Base-by-base conservation (phyloP, 176 grass and related monocot genomes). In the Carex myosuroides region DNA sequence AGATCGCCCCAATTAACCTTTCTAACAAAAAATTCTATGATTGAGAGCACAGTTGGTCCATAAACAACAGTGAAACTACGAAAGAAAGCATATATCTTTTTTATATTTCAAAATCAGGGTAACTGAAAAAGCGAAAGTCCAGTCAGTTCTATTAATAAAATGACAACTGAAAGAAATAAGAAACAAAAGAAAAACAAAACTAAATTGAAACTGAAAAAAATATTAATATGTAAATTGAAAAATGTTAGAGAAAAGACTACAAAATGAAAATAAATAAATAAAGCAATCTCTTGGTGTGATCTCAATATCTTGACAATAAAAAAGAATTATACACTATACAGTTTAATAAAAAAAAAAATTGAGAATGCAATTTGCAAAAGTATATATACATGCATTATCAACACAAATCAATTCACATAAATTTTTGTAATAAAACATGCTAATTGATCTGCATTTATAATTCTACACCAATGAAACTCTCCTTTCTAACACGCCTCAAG, bases 321-420 rank as follows among this genome's bases (percentile, higher is more conserved):
- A 71, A 18, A 71, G 2, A 7, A 58, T 11, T 79, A 9, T 79
- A 79, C 50, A 55, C 74, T 79, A 30, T 79, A 79, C 74, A 71
- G 39, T 71, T 71, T 20, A 7, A 46, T 77, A 32, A 56, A 77
- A 61, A 56, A 77, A 61, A 61, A 4, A 41, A 29, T 9, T 30
- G 56, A 77, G 21, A 53, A 17, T 56, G 24, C 0, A 56, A 9
- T 68, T 41, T 48, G 64, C 79, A 41, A 64, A 63, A 64, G 16
- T 41, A 35, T 10, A 61, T 81, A 33, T 46, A 21, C 18, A 42
- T 48, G 32, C 18, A 37, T 33, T 24, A 18, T 44, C 24, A n/a
- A 80, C 17, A 60, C 80, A 67, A 83, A 55, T 10, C 39, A 42
- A 83, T 32, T 64, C 60, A 46, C 21, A 64, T 63, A 32, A 32